Conservation (phyloP, 1,284 basidiomycete species). For the Singerocomus inundabilis region DNA sequence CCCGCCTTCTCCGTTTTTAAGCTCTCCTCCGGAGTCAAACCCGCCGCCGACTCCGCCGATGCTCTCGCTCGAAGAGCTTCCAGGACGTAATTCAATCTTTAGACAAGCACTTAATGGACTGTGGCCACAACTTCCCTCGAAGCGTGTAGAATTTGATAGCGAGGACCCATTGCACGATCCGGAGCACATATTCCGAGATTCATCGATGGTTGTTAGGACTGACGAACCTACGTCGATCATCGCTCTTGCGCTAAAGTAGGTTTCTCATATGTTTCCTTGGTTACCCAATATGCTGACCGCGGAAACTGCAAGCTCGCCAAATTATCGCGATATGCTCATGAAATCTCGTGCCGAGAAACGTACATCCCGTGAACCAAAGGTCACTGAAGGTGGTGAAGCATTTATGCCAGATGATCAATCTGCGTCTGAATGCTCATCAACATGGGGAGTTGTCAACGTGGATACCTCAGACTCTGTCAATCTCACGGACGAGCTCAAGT, state of each 20-base stretch:
- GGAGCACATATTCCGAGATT: slow-evolving; percentile 94
- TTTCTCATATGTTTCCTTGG: slow-evolving; percentile 4
- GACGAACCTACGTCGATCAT: slow-evolving; percentile 99
- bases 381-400: slow-evolving; percentile 68
- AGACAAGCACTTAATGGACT: slow-evolving; percentile 75
- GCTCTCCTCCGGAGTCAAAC: slow-evolving; percentile 40
- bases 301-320: slow-evolving; percentile 62
- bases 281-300: slow-evolving; percentile 3
- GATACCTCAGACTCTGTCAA: slow-evolving; percentile 62
- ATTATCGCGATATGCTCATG: slow-evolving; percentile 82
- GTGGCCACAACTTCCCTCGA: slow-evolving; percentile 58
- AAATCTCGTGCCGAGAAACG: slow-evolving; percentile 74
- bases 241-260: slow-evolving; percentile 88
- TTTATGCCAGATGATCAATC: slow-evolving; percentile 88
- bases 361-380: slow-evolving; percentile 61
- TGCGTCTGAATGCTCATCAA: slow-evolving; percentile 75
- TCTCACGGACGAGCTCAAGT: slow-evolving; percentile 72
- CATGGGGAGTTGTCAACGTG: slow-evolving; percentile 84
- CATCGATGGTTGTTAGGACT: slow-evolving; percentile 92
- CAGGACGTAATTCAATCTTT: slow-evolving; percentile 73
- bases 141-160: slow-evolving; percentile 50
- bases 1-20: slow-evolving; percentile 56
- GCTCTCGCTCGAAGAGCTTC: slow-evolving; percentile 53
- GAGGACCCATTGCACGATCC: slow-evolving; percentile 73
- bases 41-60: slow-evolving; percentile 50